A percentile compares a stretch with the other conserved stretches of the same genome.
Conservation (phyloP, 805 yeast genomes). For the Ogataea nitratoaversa region DNA sequence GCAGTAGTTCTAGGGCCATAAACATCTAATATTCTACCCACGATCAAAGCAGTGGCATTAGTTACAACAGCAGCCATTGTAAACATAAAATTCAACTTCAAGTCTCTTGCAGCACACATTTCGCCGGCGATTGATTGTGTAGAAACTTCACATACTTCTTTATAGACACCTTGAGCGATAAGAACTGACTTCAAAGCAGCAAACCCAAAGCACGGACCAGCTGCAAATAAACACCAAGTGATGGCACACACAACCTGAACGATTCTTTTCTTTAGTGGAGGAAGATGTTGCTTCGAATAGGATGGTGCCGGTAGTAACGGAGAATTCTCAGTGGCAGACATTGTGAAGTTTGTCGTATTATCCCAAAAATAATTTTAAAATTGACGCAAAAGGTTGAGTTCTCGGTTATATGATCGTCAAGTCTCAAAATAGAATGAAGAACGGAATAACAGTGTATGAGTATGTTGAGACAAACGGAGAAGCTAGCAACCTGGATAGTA, state of each 20-base stretch:
- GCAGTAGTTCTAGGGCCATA: constrained; percentile 83
- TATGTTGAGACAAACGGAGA: no score
- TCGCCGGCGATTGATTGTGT: constrained; percentile 7
- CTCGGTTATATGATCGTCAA: no score
- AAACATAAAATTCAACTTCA: constrained; percentile 76
- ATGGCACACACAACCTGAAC: constrained; percentile 71
- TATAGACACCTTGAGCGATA: constrained; percentile 72
- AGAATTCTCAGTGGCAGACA: constrained; percentile 21
- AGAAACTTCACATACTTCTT: constrained; percentile 46
- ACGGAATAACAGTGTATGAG: no score
- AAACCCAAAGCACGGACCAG: constrained; percentile 93
- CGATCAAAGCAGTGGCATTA: constrained; percentile 76
- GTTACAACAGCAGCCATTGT: constrained; percentile 85
- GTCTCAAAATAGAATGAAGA: no score
- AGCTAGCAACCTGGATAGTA: no score
- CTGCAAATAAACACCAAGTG: constrained; percentile 83
- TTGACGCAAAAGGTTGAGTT: no score
- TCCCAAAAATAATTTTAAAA: no score
- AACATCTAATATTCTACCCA: constrained; percentile 72
- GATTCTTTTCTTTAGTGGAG: constrained; percentile 30
- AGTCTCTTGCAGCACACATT: constrained; percentile 71
- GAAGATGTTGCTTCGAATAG: constrained; percentile 11
- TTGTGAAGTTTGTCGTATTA: no score
- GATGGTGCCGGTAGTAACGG: constrained; percentile 17
- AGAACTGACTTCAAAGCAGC: constrained; percentile 89